phyloP scores from a whole-genome alignment of 805 yeast species.

The Barnettozyma wickerhamii region DNA sequence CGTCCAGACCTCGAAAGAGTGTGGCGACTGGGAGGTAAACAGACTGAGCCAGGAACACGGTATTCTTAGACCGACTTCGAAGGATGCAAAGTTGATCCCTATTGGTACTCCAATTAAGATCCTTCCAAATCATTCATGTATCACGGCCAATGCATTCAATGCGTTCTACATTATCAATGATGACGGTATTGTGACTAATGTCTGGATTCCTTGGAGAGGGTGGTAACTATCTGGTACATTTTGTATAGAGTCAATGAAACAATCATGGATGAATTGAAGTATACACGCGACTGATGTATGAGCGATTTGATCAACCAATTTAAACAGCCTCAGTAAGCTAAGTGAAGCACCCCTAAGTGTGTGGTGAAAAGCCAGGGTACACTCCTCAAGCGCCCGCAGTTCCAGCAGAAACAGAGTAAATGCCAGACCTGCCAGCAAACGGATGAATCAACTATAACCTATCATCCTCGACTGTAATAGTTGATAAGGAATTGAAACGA shows the following conservation, averaged over 20 bases:
- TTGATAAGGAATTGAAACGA: conserved; percentile 37
- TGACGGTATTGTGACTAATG: conserved; percentile 45
- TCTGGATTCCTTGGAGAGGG: conserved; percentile 63
- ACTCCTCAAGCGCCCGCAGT: conserved; percentile 48
- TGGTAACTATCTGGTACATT: conserved; percentile 27
- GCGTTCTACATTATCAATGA: conserved; percentile 53
- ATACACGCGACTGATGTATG: too few relatives aligned
- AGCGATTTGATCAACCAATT: conserved; percentile 13
- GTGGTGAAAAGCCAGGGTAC: conserved; percentile 52
- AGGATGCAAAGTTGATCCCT: conserved; percentile 36
- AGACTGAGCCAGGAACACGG: conserved; percentile 81
- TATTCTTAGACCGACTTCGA: conserved; percentile 44
- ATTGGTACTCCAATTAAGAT: conserved; percentile 51
- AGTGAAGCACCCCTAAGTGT: conserved; percentile 36
- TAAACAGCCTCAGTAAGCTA: conserved; percentile 31
- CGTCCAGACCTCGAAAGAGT: conserved; percentile 36
- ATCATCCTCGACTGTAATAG: conserved; percentile 58
- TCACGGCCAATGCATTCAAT: conserved; percentile 54
- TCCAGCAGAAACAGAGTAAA: conserved; percentile 8
- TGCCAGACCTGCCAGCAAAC: conserved; percentile 23
- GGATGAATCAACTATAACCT: conserved; percentile 33
- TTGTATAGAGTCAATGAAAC: not conserved
- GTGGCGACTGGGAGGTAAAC: conserved; percentile 58
- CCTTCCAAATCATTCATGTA: conserved; percentile 71
- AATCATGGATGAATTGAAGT: too few relatives aligned